phyloP scores from a whole-genome alignment of 73 alveolate genomes.

The Loxodes magnus region DNA sequence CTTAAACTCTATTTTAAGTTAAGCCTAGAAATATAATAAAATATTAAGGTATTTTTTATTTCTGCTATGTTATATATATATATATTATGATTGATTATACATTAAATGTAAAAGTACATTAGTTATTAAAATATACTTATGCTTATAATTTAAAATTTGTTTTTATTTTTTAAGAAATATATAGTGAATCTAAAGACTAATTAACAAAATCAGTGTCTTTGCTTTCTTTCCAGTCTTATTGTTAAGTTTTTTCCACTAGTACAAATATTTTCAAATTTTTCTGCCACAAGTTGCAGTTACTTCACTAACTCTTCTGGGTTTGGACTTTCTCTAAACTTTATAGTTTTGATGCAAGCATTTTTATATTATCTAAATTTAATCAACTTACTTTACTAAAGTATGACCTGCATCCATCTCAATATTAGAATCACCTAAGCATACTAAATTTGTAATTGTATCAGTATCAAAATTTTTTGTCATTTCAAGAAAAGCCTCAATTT shows the following conservation, averaged over 20 bases:
- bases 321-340: conserved; percentile 95
- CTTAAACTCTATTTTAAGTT: too few relatives aligned
- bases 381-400: conserved; percentile 69
- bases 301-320: conserved; percentile 91
- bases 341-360: conserved; percentile 90
- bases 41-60: too few relatives aligned
- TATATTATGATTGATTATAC: too few relatives aligned
- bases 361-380: conserved; percentile 7
- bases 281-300: conserved; percentile 77
- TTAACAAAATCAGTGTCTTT: too few relatives aligned
- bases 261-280: conserved; percentile 85
- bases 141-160: too few relatives aligned
- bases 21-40: too few relatives aligned
- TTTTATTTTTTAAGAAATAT: too few relatives aligned
- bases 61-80: too few relatives aligned
- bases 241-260: conserved; percentile 88
- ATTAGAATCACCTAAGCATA: conserved; percentile 96
- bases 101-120: too few relatives aligned
- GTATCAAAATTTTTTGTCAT: conserved; percentile 49
- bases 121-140: too few relatives aligned
- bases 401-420: conserved; percentile 98
- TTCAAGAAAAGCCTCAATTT: conserved; percentile 89
- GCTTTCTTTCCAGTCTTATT: conserved; percentile 78
- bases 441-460: conserved; percentile 80
- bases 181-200: neutral